Evolutionary conservation across 1,139 yeast species (phyloP).

Genomic region (Sugiyamaella novakii): DNA sequence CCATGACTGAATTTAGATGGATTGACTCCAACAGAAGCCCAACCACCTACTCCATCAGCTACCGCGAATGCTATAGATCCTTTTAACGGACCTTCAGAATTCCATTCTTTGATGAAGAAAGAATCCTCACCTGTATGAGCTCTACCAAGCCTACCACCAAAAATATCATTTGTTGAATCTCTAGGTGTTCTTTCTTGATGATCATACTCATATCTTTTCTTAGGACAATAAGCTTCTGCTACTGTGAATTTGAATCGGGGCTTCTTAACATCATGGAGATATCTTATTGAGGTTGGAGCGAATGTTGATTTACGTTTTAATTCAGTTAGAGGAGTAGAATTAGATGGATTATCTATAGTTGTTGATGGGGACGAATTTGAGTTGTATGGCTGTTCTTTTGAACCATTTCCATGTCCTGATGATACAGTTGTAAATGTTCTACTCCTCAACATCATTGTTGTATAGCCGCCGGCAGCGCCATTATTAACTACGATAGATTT

Average conservation of each 20-base stretch:
- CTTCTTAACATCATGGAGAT: constrained; percentile 15
- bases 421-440: background rate
- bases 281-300: constrained; percentile 14
- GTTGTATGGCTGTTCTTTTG: too few relatives aligned
- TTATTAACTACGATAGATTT: background rate
- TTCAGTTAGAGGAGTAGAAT: too few relatives aligned
- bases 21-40: constrained; percentile 91
- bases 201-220: constrained; percentile 22
- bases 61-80: constrained; percentile 75
- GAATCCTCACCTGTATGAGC: constrained; percentile 80
- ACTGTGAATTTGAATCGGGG: constrained; percentile 24
- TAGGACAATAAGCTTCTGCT: constrained; percentile 28
- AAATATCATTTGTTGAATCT: constrained; percentile 10
- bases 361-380: too few relatives aligned
- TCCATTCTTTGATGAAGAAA: constrained; percentile 55
- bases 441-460: background rate
- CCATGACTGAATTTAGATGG: constrained; percentile 51
- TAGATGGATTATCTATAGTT: too few relatives aligned
- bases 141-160: constrained; percentile 17
- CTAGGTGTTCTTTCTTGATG: constrained; percentile 12
- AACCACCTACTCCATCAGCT: constrained; percentile 98
- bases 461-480: background rate
- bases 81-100: constrained; percentile 41
- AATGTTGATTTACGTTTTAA: too few relatives aligned
- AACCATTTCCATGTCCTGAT: background rate